Conservation (phyloP, 805 yeast species). For the Aciculoconidium aculeatum region DNA sequence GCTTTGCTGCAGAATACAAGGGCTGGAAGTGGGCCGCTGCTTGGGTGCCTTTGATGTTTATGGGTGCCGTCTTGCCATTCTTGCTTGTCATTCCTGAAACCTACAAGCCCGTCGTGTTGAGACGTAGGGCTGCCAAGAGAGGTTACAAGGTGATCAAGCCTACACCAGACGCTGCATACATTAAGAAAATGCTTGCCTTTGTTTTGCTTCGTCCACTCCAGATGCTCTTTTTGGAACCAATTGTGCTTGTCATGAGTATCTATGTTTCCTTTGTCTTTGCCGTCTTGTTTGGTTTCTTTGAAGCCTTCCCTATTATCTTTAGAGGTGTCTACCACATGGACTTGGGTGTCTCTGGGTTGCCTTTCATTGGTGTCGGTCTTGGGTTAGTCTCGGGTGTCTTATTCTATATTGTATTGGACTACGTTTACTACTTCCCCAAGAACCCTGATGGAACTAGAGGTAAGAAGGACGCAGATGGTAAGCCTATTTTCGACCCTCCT, state of each 20-base stretch:
- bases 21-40: conserved; percentile 64
- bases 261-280: conserved; percentile 75
- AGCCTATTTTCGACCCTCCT: conserved; percentile 49
- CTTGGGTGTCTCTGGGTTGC: conserved; percentile 58
- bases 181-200: conserved; percentile 42
- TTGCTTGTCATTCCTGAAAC: conserved; percentile 63
- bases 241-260: conserved; percentile 61
- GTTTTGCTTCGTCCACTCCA: conserved; percentile 58
- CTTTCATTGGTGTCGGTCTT: conserved; percentile 67
- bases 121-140: conserved; percentile 54
- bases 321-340: conserved; percentile 57
- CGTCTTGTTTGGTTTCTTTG: conserved; percentile 73
- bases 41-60: conserved; percentile 69
- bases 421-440: conserved; percentile 44
- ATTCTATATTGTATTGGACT: conserved; percentile 47
- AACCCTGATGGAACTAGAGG: conserved; percentile 59
- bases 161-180: conserved; percentile 26
- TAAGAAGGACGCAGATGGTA: conserved; percentile 51
- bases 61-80: conserved; percentile 50
- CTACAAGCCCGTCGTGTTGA: conserved; percentile 61
- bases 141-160: conserved; percentile 41
- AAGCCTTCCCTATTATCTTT: conserved; percentile 72
- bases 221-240: conserved; percentile 71
- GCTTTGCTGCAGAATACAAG: conserved; percentile 58
- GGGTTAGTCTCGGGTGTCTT: conserved; percentile 56